Conservation (phyloP, 129 eudicot genomes). For the Kitagawia praeruptora region DNA sequence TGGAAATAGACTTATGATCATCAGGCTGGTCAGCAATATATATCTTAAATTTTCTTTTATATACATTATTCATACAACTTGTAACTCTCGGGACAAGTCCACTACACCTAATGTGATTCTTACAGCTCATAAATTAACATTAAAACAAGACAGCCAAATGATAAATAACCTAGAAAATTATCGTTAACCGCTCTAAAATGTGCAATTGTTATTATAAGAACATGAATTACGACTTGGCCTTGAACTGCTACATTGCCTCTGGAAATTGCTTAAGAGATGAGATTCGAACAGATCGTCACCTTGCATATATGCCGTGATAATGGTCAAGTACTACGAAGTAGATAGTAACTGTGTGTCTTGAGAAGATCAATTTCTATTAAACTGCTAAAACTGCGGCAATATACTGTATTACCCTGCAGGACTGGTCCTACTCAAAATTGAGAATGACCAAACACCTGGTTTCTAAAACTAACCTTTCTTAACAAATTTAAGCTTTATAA, state of each 20-base stretch:
- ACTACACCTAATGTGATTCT: background rate
- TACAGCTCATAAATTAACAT: background rate
- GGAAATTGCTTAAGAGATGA: background rate
- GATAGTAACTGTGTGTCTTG: background rate
- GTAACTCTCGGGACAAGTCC: background rate
- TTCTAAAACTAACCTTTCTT: background rate
- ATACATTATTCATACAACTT: background rate
- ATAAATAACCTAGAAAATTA: background rate
- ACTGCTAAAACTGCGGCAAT: background rate
- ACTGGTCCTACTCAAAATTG: too few relatives aligned
- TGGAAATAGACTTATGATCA: background rate
- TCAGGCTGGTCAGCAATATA: background rate
- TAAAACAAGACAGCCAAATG: background rate
- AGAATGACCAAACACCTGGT: background rate
- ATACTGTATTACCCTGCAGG: too few relatives aligned
- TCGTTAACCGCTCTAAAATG: background rate
- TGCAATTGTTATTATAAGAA: background rate
- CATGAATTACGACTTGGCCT: background rate
- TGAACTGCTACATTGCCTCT: background rate
- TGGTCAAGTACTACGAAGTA: background rate
- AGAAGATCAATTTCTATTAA: background rate
- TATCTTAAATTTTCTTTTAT: background rate
- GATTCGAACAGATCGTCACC: background rate
- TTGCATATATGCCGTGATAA: too few relatives aligned
- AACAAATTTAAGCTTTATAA: background rate